phyloP scores from a whole-genome alignment of 139 green algal species.

The Tetradesmus obliquus region DNA sequence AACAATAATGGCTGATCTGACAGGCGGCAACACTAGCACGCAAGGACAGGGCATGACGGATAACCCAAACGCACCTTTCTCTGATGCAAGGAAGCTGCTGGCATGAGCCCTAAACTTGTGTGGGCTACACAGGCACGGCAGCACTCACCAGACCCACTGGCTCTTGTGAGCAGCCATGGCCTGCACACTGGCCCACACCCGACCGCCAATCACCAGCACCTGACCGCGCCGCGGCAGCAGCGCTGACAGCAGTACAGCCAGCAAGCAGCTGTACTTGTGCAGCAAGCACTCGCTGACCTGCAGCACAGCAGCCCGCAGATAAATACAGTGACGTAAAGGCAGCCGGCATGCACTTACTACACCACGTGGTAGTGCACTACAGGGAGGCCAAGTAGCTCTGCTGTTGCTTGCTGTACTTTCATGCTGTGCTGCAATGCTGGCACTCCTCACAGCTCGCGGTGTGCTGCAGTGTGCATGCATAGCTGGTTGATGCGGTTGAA shows the following conservation, averaged over 20 bases:
- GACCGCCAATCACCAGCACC: conserved; percentile 4
- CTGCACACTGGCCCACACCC: conserved; percentile 7
- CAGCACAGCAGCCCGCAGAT: neutral
- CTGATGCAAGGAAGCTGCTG: too few relatives aligned
- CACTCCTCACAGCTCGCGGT: too few relatives aligned
- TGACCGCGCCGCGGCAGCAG: conserved; percentile 25
- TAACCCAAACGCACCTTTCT: too few relatives aligned
- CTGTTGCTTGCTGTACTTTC: too few relatives aligned
- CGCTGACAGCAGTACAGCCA: conserved; percentile 27
- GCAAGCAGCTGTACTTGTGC: conserved; percentile 55
- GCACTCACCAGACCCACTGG: conserved; percentile 66
- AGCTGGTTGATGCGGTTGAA: too few relatives aligned
- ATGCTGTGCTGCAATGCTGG: too few relatives aligned
- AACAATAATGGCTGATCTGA: neutral
- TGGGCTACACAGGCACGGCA: too few relatives aligned
- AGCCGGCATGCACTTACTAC: neutral
- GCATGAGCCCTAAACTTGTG: too few relatives aligned
- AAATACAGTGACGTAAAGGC: too few relatives aligned
- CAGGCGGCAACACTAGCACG: neutral
- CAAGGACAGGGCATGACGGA: too few relatives aligned
- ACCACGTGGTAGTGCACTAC: conserved; percentile 15
- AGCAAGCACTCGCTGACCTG: conserved; percentile 47
- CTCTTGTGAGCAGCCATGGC: conserved; percentile 58
- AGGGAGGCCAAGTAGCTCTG: too few relatives aligned
- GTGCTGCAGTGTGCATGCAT: too few relatives aligned